Evolutionary conservation across 371 early-diverging fungal genomes (phyloP).

Genomic region (Haplosporangium sp.): DNA sequence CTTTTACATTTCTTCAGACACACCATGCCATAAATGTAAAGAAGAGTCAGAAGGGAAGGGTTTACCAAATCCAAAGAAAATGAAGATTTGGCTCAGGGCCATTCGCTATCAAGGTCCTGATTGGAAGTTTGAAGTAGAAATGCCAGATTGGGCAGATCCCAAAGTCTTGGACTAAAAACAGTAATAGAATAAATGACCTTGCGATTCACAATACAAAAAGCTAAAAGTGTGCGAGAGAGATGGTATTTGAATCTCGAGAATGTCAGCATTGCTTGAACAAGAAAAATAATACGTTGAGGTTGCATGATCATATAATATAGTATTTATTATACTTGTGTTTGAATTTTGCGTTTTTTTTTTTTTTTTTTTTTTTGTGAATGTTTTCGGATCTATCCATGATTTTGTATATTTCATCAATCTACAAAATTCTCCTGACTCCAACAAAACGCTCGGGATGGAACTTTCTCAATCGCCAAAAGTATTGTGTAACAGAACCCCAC

Average conservation of each 20-base stretch:
- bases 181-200: neutral
- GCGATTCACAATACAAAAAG: too few species aligned
- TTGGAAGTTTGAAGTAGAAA: slow-evolving; percentile 50
- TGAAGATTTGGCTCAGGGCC: slow-evolving; percentile 56
- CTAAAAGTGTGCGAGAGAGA: too few species aligned
- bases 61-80: slow-evolving; percentile 32
- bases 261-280: too few species aligned
- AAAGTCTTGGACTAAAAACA: slow-evolving; percentile 13
- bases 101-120: slow-evolving; percentile 50
- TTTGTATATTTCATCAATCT: neutral
- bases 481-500: slow-evolving; percentile 19
- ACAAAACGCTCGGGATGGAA: slow-evolving; percentile 24
- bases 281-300: too few species aligned
- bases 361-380: too few species aligned
- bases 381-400: too few species aligned
- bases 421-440: neutral
- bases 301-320: too few species aligned
- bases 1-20: slow-evolving; percentile 23
- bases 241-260: too few species aligned
- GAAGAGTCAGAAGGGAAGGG: slow-evolving; percentile 26
- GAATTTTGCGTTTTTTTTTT: too few species aligned
- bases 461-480: slow-evolving; percentile 21
- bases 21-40: slow-evolving; percentile 49
- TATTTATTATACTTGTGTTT: too few species aligned
- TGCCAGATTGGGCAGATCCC: slow-evolving; percentile 55